Percentiles rank a stretch among this genome's conserved stretches.
phyloP scores from a whole-genome alignment of 441 rosid genomes.

The Populus trichocarpa region DNA sequence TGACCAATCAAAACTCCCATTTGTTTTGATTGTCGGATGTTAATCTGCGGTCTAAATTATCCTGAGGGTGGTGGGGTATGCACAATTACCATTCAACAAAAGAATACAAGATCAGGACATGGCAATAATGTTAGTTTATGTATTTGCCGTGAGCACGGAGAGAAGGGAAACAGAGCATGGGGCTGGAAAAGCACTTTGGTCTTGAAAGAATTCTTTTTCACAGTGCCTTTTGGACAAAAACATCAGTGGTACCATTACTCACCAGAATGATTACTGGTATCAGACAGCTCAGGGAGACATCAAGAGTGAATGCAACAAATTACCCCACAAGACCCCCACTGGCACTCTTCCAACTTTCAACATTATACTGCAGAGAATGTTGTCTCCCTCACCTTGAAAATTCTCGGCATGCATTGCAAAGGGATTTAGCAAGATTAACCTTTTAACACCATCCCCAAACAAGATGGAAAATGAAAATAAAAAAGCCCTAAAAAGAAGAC shows the following conservation, averaged over 20 bases:
- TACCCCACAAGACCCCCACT: conserved; percentile 38
- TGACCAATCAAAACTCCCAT: neutral
- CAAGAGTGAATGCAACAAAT: conserved; percentile 37
- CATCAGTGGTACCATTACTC: conserved; percentile 20
- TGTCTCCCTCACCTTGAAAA: conserved; percentile 14
- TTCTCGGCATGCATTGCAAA: conserved; percentile 14
- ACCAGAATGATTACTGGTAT: conserved; percentile 33
- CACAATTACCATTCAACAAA: conserved; percentile 9
- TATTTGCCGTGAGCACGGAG: conserved; percentile 8
- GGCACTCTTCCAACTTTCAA: conserved; percentile 11
- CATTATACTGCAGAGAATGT: conserved; percentile 21
- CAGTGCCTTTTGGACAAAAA: conserved; percentile 21
- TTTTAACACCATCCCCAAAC: conserved; percentile 13
- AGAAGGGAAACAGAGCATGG: neutral
- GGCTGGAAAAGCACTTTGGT: neutral
- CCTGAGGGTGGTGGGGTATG: conserved; percentile 1
- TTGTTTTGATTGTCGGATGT: conserved; percentile 4
- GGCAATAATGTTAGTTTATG: conserved; percentile 15
- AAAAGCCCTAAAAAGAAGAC: conserved; percentile 4
- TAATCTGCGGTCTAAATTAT: conserved; percentile 20
- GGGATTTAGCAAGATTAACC: conserved; percentile 22
- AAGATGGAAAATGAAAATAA: neutral
- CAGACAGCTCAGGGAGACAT: conserved; percentile 36
- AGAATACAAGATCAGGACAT: conserved; percentile 15
- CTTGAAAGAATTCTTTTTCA: conserved; percentile 8